Base-by-base conservation (phyloP, 208 protist genomes). In the Leishmania guyanensis region DNA sequence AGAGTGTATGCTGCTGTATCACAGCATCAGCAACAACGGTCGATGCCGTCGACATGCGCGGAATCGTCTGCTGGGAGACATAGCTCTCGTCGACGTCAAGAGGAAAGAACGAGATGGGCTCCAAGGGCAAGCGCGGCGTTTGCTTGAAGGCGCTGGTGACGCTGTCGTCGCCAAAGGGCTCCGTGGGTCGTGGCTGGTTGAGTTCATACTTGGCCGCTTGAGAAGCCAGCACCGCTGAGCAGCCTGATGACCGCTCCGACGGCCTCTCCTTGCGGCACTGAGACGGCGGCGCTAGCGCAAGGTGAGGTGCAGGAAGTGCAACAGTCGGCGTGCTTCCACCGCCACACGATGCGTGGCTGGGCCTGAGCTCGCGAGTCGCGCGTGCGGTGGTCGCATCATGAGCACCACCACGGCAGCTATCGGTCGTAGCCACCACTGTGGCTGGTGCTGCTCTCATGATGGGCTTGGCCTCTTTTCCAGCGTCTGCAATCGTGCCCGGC, bases 141-240 rank as follows among this genome's bases (percentile, higher is more conserved):
- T 26, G 8, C 14, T 51, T 16, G 36, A 36, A 1, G 3, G 16
- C 3, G 56, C 39, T 26, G 50, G 1, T 12, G 33, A 65, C 5
- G 56, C 2, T 50, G 51, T 72, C 12, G 53, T 85, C 77, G n/a
- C 77, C 80, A 56, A 83, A 88, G 10, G 85, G 85, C 75, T 85
- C 85, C 8, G 75, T 50, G 2, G 85, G 85, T 8, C 78, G 85
- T 0, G 62, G 78, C 14, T 73, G 75, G 46, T 81, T 70, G 10
- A 79, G n/a, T 22, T 16, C 54, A 29, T 36, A 8, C 33, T 39
- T 29, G 10, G 62, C 50, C 0, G 39, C 70, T 64, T 50, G 76
- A 2, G 81, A 2, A 48, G 29, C 53, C 14, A 76, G 36, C 50
- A 22, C 71, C 10, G 56, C 36, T 5, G 56, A 39, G 46, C 76